Evolutionary conservation across 169 alveolate species (phyloP), one percentile per base, ranked within the genome.

Genomic region (Plasmodium billcollinsi): DNA sequence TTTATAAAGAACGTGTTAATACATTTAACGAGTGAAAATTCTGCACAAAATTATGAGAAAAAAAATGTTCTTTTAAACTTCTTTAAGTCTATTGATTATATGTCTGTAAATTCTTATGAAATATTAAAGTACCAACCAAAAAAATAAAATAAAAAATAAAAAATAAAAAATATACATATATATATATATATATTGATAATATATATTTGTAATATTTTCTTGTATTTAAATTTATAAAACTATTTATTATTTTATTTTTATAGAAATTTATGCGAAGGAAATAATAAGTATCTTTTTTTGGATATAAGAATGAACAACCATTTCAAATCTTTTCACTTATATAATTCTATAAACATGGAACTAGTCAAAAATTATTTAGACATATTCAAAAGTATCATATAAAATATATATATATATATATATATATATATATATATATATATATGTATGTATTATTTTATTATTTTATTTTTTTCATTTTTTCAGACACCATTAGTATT

Each of bases 101-200:
- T 83, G 91, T 70, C 91, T 29, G 52, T 69, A 26, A 83, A 83
- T 70, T 29, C 91, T 6, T 83, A 69, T 56, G 91, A 83, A 15
- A 69, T 83, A 58, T 56, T 54, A 18, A 83, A 70, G 90, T 80
- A 76, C n/a, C 7, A 9, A n/a, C 18, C 3, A 18, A 20, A 49
- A 21, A 24, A 49, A 20, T 20, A 18, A 71, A 12, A n/a, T 18
- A 71, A 1, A 33, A 5, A 33, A 5, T 0, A 33, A 33, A 5
- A 33, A 33, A 33, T 0, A 33, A 14, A 1, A 29, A 39, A 73
- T 21, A 4, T 70, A 4, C 26, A 9, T 49, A 18, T 47, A 20
- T 15, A 56, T n/a, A 56, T 56, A 12, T 15, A 14, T 14, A n/a
- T 56, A 56, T 14, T 6, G 11, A 56, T 14, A 56, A 56, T 56